Conservation (phyloP, 768 basidiomycete species). For the Clitopilus passeckerianus region DNA sequence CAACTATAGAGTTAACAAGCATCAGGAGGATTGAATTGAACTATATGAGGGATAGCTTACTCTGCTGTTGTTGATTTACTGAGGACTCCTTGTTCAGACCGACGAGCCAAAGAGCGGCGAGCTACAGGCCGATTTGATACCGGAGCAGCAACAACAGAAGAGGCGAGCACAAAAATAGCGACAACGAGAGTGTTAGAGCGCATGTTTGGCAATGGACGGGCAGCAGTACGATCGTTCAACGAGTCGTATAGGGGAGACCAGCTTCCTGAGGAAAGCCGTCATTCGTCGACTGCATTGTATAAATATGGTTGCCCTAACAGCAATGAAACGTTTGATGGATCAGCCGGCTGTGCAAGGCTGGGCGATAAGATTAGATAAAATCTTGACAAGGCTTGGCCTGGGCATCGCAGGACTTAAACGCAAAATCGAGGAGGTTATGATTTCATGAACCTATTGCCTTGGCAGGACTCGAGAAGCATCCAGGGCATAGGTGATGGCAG, state of each 20-base stretch:
- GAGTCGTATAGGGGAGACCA: background rate
- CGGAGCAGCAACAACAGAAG: background rate
- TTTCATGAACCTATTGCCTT: no score
- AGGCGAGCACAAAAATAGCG: background rate
- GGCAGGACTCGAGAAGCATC: no score
- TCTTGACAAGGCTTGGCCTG: background rate
- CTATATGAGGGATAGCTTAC: background rate
- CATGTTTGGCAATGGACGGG: background rate
- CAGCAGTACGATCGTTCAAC: constrained; percentile 1
- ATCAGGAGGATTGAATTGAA: background rate
- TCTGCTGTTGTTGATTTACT: background rate
- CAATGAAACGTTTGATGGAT: background rate
- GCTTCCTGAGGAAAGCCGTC: background rate
- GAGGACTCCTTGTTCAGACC: background rate
- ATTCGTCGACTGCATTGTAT: background rate
- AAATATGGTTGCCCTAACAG: background rate
- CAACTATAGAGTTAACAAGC: background rate
- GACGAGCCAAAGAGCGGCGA: background rate
- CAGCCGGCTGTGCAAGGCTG: background rate
- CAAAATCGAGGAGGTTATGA: no score
- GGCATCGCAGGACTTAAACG: background rate
- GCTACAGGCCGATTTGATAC: background rate
- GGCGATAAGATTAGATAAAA: background rate
- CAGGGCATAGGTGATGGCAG: no score
- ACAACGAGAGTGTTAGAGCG: background rate